phyloP scores from a whole-genome alignment of 768 basidiomycete genomes.

The Dentipellis fragilis region DNA sequence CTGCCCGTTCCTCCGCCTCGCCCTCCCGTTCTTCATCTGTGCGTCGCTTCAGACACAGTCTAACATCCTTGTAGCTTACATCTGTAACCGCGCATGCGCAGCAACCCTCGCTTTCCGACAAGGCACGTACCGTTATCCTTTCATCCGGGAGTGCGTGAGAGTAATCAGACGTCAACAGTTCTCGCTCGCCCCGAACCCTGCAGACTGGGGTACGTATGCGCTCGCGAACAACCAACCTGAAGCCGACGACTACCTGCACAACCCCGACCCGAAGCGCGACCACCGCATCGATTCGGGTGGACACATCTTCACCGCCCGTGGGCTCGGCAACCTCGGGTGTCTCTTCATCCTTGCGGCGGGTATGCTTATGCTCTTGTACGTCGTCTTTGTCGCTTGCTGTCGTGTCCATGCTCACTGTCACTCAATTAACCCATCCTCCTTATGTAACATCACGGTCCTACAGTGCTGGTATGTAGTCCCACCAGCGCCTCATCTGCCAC shows the following conservation, averaged over 20 bases:
- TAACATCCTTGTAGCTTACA: no score
- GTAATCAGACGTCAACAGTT: constrained; percentile 19
- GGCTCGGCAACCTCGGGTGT: constrained; percentile 59
- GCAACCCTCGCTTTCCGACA: constrained; percentile 9
- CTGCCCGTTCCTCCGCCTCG: no score
- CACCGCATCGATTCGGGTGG: constrained; percentile 45
- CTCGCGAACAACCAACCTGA: constrained; percentile 37
- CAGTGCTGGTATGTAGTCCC: constrained; percentile 24
- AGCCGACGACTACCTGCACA: constrained; percentile 55
- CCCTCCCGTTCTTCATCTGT: no score
- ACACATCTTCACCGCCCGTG: constrained; percentile 49
- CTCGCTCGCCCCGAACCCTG: constrained; percentile 31
- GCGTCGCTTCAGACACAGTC: no score
- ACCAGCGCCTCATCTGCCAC: background rate
- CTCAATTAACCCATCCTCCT: background rate
- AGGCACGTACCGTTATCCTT: background rate
- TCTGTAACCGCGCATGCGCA: background rate
- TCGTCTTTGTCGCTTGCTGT: constrained; percentile 7
- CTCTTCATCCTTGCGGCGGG: constrained; percentile 43
- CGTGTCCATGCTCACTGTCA: background rate
- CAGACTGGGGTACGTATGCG: constrained; percentile 38
- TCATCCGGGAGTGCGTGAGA: background rate
- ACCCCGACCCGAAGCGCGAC: constrained; percentile 48
- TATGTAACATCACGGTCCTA: background rate
- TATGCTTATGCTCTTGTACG: constrained; percentile 48